Evolutionary conservation across 306 rosid genomes (phyloP).

Genomic region (Trifolium dubium): DNA sequence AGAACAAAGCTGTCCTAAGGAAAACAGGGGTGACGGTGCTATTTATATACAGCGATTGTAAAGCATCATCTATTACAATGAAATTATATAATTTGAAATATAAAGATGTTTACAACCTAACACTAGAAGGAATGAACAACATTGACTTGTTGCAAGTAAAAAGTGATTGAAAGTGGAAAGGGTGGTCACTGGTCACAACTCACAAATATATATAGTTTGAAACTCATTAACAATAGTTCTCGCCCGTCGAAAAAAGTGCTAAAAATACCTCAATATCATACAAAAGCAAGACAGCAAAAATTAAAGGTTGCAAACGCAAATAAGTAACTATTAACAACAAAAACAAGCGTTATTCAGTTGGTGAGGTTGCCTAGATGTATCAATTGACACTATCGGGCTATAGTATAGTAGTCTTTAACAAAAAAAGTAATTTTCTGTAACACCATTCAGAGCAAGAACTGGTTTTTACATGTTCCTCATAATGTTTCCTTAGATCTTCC

Average conservation of each 20-base stretch:
- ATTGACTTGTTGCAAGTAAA: background rate
- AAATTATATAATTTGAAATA: background rate
- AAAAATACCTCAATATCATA: background rate
- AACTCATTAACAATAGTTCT: constrained; percentile 2
- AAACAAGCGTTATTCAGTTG: background rate
- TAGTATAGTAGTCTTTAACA: background rate
- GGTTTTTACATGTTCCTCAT: background rate
- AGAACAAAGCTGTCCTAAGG: background rate
- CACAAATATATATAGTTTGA: background rate
- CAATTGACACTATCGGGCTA: background rate
- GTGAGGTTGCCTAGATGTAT: constrained; percentile 1
- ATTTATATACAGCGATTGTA: constrained; percentile 1
- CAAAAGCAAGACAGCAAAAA: background rate
- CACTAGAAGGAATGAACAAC: background rate
- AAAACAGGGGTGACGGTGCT: background rate
- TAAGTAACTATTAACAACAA: background rate
- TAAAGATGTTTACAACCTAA: background rate
- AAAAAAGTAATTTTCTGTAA: constrained; percentile 2
- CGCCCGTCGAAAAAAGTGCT: background rate
- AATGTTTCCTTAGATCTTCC: background rate
- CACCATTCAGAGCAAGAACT: constrained; percentile 3
- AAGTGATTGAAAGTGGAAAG: background rate
- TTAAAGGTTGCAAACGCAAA: background rate
- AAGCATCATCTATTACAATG: background rate
- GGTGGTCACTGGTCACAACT: too few relatives aligned